phyloP scores from a whole-genome alignment of 371 early-diverging fungal species.

The Actinomucor elegans region DNA sequence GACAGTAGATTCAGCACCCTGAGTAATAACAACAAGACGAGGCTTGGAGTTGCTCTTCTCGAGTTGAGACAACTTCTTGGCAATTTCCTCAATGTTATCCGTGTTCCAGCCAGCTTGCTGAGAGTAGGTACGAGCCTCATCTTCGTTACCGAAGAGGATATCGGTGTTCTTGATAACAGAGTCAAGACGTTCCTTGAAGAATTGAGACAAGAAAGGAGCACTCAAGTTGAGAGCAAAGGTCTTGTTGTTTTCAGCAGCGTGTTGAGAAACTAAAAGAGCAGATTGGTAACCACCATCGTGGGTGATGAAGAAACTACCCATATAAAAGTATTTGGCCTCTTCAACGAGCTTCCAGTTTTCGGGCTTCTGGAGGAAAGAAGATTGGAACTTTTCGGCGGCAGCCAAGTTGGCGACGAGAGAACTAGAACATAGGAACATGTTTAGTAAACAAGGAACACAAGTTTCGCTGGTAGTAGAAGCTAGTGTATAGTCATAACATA shows the following conservation, averaged over 20 bases:
- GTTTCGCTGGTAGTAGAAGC: not conserved
- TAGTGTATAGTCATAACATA: not conserved
- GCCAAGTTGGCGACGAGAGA: conserved; percentile 91
- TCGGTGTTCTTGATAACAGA: conserved; percentile 83
- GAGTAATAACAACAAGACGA: conserved; percentile 92
- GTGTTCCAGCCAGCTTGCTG: conserved; percentile 65
- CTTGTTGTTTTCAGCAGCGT: conserved; percentile 76
- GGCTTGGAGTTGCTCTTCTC: conserved; percentile 80
- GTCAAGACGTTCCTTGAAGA: conserved; percentile 85
- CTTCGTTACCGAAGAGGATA: conserved; percentile 93
- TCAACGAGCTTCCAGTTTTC: conserved; percentile 88
- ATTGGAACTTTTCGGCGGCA: conserved; percentile 89
- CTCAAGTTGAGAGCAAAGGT: conserved; percentile 90
- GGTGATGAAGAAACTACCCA: conserved; percentile 92
- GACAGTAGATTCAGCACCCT: conserved; percentile 80
- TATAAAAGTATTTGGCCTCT: conserved; percentile 86
- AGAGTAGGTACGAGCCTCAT: conserved; percentile 89
- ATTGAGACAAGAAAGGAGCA: conserved; percentile 93
- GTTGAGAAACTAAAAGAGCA: conserved; percentile 82
- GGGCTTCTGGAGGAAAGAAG: conserved; percentile 69
- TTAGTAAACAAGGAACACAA: not conserved
- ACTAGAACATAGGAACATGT: conserved; percentile 25
- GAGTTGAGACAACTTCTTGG: conserved; percentile 76
- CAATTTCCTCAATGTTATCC: conserved; percentile 76
- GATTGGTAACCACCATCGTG: conserved; percentile 67